phyloP scores from a whole-genome alignment of 2,329 filamentous ascomycete genomes.

The Hypoxylon rubiginosum region DNA sequence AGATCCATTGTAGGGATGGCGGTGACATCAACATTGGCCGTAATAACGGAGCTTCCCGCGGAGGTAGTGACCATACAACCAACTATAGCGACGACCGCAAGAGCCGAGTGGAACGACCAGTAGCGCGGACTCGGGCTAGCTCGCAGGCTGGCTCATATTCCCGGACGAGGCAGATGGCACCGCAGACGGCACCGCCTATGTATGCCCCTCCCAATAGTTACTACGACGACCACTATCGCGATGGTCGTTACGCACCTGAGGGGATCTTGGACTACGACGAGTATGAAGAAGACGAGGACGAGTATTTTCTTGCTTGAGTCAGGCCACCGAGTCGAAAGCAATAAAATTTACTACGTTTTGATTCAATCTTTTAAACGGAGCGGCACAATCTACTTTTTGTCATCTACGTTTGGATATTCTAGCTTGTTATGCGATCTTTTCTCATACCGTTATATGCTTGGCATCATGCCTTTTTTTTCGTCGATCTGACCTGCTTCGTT shows the following conservation, averaged over 20 bases:
- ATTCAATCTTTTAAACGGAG: constrained; percentile 19
- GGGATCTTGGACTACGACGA: constrained; percentile 13
- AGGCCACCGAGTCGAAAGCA: constrained; percentile 3
- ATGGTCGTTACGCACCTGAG: constrained; percentile 20
- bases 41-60: constrained; percentile 54
- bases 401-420: constrained; percentile 36
- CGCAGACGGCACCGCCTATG: constrained; percentile 29
- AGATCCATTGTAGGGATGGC: constrained; percentile 71
- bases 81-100: constrained; percentile 64
- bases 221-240: constrained; percentile 34
- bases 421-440: constrained; percentile 26
- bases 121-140: constrained; percentile 60
- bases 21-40: constrained; percentile 70
- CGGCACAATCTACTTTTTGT: constrained; percentile 19
- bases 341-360: constrained; percentile 10
- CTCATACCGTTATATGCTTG: constrained; percentile 30
- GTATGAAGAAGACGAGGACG: constrained; percentile 23
- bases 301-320: constrained; percentile 14
- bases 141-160: constrained; percentile 65
- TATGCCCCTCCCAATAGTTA: constrained; percentile 39
- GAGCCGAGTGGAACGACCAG: constrained; percentile 55
- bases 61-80: constrained; percentile 66
- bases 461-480: constrained; percentile 21
- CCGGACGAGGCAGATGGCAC: constrained; percentile 42
- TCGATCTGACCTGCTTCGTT: constrained; percentile 21